Percentiles rank a stretch among this genome's conserved stretches.
These are phyloP conservation scores for Loxodes magnus DNA, from an alignment of 73 alveolate species.

Conservation along the genomic window DNA sequence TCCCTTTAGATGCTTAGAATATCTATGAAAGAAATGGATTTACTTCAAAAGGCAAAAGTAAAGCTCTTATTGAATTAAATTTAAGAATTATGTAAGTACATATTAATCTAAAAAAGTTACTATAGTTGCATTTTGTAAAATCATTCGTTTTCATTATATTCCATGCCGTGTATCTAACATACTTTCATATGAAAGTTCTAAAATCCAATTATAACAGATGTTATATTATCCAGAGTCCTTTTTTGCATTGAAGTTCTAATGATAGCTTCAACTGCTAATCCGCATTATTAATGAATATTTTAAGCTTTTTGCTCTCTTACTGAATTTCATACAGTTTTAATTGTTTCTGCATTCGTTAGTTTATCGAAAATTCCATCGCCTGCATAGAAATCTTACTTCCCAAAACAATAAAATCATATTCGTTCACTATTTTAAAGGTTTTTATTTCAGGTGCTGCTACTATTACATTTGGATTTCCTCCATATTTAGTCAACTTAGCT, in stretches of 20 bases:
- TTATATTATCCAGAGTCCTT: constrained; percentile 58
- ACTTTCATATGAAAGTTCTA: too few relatives aligned
- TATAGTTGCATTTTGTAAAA: too few relatives aligned
- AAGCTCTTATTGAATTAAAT: too few relatives aligned
- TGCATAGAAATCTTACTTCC: constrained; percentile 29
- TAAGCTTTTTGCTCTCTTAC: constrained; percentile 7
- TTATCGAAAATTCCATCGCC: constrained; percentile 71
- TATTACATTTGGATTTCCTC: constrained; percentile 94
- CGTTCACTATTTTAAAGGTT: constrained; percentile 54
- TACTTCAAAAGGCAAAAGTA: too few relatives aligned
- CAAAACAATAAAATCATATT: constrained; percentile 48
- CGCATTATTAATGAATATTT: constrained; percentile 79
- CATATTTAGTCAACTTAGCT: constrained; percentile 75
- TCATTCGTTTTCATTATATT: too few relatives aligned
- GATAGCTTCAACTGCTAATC: constrained; percentile 86
- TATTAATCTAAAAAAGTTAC: too few relatives aligned
- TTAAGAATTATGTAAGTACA: too few relatives aligned
- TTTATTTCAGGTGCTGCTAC: constrained; percentile 85
- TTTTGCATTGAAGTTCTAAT: constrained; percentile 74
- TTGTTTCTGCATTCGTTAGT: constrained; percentile 51
- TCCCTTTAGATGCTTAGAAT: too few relatives aligned
- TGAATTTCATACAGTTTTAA: constrained; percentile 58
- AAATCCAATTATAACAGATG: constrained; percentile 49
- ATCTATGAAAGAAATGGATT: too few relatives aligned
- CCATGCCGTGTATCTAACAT: too few relatives aligned